A percentile compares a stretch with the other conserved stretches of the same genome.
These are phyloP conservation scores for Noccaea caerulescens DNA, from an alignment of 345 rosid genomes.

Conservation along the genomic window DNA sequence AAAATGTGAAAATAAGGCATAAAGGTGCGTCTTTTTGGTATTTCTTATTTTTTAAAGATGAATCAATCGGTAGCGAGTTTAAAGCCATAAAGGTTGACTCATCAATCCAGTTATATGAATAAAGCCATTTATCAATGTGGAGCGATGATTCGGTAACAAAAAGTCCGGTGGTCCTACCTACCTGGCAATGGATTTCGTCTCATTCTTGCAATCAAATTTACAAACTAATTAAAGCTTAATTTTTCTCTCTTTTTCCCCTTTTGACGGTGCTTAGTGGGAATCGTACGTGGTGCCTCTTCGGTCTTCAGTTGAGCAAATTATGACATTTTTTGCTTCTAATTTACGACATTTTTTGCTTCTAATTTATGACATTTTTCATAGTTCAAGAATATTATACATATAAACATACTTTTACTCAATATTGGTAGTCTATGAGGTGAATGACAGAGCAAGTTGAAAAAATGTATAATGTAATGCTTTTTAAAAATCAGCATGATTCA, in stretches of 20 bases:
- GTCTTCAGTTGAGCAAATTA: conserved; percentile 15
- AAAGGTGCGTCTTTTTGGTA: conserved; percentile 10
- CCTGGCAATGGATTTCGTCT: conserved; percentile 28
- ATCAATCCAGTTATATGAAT: conserved; percentile 22
- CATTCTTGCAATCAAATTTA: conserved; percentile 11
- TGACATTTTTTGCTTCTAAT: background rate
- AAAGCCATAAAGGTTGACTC: conserved; percentile 44
- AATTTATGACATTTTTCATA: background rate
- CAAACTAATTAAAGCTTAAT: conserved; percentile 25
- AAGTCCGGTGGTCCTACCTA: conserved; percentile 23
- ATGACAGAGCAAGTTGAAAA: background rate
- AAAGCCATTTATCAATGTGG: conserved; percentile 16
- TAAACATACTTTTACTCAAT: background rate
- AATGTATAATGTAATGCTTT: conserved; percentile 6
- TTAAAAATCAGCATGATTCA: conserved; percentile 15
- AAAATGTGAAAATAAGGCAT: background rate
- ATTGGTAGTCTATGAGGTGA: background rate
- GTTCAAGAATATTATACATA: background rate
- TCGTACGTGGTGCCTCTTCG: conserved; percentile 39
- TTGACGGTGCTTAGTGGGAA: conserved; percentile 39
- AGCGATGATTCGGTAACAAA: conserved; percentile 18
- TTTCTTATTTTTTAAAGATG: background rate
- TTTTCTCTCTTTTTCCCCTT: background rate
- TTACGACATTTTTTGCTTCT: background rate
- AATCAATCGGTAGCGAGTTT: conserved; percentile 34